Conservation (phyloP, 768 basidiomycete species). For the Tylopilus sp. region DNA sequence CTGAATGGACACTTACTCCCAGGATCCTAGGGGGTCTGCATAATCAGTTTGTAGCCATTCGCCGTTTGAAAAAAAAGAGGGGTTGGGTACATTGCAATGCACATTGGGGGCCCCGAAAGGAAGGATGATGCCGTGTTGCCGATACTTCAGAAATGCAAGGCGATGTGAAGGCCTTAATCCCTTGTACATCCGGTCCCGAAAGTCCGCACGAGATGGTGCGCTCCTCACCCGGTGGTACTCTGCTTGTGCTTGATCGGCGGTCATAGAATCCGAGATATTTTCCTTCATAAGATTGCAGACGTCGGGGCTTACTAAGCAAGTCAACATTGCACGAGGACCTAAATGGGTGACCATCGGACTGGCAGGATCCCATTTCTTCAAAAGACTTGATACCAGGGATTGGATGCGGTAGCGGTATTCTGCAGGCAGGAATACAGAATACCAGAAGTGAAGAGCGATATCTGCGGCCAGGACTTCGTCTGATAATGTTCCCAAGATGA, state of each 20-base stretch:
- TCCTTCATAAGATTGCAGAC: conserved; percentile 14
- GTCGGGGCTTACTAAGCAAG: conserved; percentile 10
- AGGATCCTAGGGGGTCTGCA: conserved; percentile 46
- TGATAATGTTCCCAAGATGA: conserved; percentile 36
- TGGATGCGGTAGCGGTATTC: conserved; percentile 29
- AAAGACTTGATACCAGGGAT: conserved; percentile 15
- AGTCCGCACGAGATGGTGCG: conserved; percentile 39
- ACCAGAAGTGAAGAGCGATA: conserved; percentile 47
- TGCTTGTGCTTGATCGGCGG: conserved; percentile 24
- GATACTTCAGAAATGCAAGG: conserved; percentile 38
- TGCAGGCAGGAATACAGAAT: conserved; percentile 40
- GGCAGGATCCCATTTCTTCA: conserved; percentile 3
- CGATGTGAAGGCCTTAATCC: conserved; percentile 44
- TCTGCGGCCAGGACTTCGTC: conserved; percentile 39
- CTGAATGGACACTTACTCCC: conserved; percentile 45
- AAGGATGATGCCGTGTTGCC: conserved; percentile 43
- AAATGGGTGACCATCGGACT: conserved; percentile 7
- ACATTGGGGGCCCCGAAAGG: conserved; percentile 43
- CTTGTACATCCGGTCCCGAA: conserved; percentile 39
- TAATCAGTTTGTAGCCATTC: conserved; percentile 41
- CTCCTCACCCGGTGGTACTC: conserved; percentile 34
- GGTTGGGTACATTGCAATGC: conserved; percentile 40
- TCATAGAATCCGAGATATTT: conserved; percentile 15
- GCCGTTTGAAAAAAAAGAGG: conserved; percentile 46
- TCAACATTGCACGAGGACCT: conserved; percentile 16